Evolutionary conservation across 306 rosid species (phyloP).

Genomic region (Medicago truncatula): DNA sequence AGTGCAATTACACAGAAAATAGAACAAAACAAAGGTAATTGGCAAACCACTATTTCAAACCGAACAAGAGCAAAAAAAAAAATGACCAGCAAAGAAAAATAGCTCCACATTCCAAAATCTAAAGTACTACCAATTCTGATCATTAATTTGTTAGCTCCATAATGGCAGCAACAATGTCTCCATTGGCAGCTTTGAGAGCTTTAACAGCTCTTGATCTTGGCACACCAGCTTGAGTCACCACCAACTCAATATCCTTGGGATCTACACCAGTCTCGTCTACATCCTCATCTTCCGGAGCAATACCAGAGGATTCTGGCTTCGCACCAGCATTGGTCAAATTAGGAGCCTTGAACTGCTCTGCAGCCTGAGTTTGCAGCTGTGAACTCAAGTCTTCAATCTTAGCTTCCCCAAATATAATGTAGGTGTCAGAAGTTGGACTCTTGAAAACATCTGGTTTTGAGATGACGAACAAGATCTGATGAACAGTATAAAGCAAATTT

Average conservation of each 20-base stretch:
- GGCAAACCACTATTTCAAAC: conserved; percentile 40
- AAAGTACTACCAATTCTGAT: conserved; percentile 29
- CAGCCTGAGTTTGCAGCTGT: conserved; percentile 88
- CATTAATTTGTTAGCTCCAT: conserved; percentile 87
- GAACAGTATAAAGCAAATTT: conserved; percentile 11
- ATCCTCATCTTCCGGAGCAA: conserved; percentile 77
- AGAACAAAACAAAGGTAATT: not conserved
- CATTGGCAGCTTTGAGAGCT: conserved; percentile 45
- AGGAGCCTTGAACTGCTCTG: conserved; percentile 94
- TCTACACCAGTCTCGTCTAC: conserved; percentile 85
- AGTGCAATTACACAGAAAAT: conserved; percentile 27
- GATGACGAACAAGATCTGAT: conserved; percentile 79
- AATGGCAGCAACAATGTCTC: conserved; percentile 90
- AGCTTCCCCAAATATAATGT: conserved; percentile 87
- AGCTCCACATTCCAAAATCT: conserved; percentile 34
- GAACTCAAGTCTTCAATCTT: conserved; percentile 94
- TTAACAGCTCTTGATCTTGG: conserved; percentile 65
- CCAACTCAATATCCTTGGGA: conserved; percentile 86
- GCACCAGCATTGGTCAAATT: conserved; percentile 62
- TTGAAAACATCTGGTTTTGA: conserved; percentile 93
- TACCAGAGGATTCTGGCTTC: conserved; percentile 70
- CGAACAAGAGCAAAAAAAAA: conserved; percentile 38
- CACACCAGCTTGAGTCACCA: conserved; percentile 95
- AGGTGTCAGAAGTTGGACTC: conserved; percentile 91
- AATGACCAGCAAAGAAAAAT: conserved; percentile 29